phyloP scores from a whole-genome alignment of 2,329 filamentous ascomycete species.

The Lecanosticta acicola region DNA sequence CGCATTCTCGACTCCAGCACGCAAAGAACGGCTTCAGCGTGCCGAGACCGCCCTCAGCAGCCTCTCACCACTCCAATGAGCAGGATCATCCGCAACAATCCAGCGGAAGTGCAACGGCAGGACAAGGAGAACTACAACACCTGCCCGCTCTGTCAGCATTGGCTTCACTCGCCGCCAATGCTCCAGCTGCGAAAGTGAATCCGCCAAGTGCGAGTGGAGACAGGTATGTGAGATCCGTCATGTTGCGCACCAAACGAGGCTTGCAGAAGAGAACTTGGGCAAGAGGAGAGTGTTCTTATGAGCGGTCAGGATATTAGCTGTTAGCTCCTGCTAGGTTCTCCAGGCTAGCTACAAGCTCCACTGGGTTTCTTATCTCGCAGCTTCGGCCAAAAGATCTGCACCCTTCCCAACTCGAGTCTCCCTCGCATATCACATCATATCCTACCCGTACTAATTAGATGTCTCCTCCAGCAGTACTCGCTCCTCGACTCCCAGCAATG shows the following conservation, averaged over 20 bases:
- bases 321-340: neutral
- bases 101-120: constrained; percentile 29
- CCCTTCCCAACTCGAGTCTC: no score
- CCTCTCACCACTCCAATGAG: constrained; percentile 42
- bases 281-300: no score
- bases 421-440: neutral
- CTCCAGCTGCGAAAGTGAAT: constrained; percentile 15
- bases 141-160: constrained; percentile 17
- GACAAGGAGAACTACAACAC: neutral
- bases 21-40: constrained; percentile 35
- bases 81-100: constrained; percentile 5
- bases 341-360: neutral
- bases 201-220: constrained; percentile 9
- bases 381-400: constrained; percentile 1
- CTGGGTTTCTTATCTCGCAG: constrained; percentile 1
- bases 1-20: constrained; percentile 1
- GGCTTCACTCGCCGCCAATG: constrained; percentile 24
- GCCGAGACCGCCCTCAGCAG: constrained; percentile 50
- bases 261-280: no score
- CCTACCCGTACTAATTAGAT: neutral
- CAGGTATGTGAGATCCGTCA: constrained; percentile 8
- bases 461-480: constrained; percentile 18
- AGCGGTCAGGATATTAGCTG: no score
- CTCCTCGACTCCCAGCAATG: constrained; percentile 24
- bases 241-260: no score